Evolutionary conservation across 2,329 filamentous ascomycete genomes (phyloP), one percentile per base, ranked within the genome.

Genomic region (Ambrosiella cleistominuta): DNA sequence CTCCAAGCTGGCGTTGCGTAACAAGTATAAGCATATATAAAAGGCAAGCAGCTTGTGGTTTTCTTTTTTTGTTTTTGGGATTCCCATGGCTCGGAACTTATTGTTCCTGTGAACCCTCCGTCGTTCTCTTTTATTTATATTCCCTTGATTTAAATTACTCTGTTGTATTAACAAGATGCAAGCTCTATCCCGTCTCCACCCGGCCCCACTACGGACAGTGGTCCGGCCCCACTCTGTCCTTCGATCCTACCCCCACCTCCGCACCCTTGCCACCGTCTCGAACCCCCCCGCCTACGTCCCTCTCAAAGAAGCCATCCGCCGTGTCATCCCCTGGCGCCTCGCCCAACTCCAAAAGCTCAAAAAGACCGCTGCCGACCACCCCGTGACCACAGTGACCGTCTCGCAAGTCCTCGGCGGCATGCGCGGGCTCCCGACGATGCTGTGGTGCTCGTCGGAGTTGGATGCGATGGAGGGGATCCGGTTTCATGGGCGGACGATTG

Each of bases 371-470:
- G 79, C 81, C 56, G 80, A 83, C 66, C 93, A 90, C 71, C 82
- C 83, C 61, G 83, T 97, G 66, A 91, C 91, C 59, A 87, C 95
- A 66, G 83, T 97, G 71, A 95, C 91, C 76, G 81, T 97, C 51
- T 87, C 91, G 72, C 95, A 93, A 72, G 88, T 88, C 19, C 81
- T 97, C 65, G 93, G 93, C 65, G 93, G 93, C 67, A 97, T 97
- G 93, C 86, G 90, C 71, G 91, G 91, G 44, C 80, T 98, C 64
- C 96, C 95, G 74, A 87, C 90, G 64, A 96, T 98, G 89, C 80
- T 98, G 57, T 98, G 93, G 93, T 93, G 98, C 72, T 93, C 93
- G 52, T 96, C 90, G 9, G 91, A 97, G 27, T 83, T 98, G 54
- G 93, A 98, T 68, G 86, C 93, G 64, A 85, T 98, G 67, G 90